A percentile compares a stretch with the other conserved stretches of the same genome.
These are phyloP conservation scores for Neonectria coccinea DNA, from an alignment of 2,329 filamentous ascomycete species.

Conservation along the genomic window DNA sequence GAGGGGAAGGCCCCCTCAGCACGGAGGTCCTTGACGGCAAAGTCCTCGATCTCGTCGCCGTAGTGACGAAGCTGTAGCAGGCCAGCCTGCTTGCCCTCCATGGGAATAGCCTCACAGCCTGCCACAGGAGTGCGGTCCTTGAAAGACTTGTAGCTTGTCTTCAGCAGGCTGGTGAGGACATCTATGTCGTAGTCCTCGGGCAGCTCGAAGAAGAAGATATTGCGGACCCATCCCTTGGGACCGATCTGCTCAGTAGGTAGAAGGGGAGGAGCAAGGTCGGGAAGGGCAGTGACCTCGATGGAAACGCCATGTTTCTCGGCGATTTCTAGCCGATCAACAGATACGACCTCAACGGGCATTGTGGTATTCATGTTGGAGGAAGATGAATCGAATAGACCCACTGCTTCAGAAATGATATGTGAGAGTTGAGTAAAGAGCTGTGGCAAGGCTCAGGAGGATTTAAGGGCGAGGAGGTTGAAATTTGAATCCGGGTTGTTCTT, in stretches of 20 bases:
- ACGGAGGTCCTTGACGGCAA: slow-evolving; percentile 25
- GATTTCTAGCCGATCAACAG: slow-evolving; percentile 2
- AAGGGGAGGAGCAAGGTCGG: slow-evolving; percentile 23
- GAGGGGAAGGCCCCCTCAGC: slow-evolving; percentile 19
- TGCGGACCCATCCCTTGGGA: slow-evolving; percentile 31
- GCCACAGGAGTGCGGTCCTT: slow-evolving; percentile 28
- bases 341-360: slow-evolving; percentile 13
- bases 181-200: slow-evolving; percentile 26
- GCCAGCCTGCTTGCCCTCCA: slow-evolving; percentile 28
- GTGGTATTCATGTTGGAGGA: slow-evolving; percentile 15
- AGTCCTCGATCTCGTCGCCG: slow-evolving; percentile 30
- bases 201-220: slow-evolving; percentile 31
- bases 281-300: slow-evolving; percentile 8
- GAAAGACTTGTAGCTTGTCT: slow-evolving; percentile 22
- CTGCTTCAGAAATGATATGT: slow-evolving; percentile 5
- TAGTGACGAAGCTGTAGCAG: slow-evolving; percentile 28
- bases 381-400: neutral
- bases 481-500: neutral
- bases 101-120: slow-evolving; percentile 25
- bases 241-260: slow-evolving; percentile 30
- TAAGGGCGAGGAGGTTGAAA: slow-evolving; percentile 10
- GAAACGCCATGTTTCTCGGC: slow-evolving; percentile 8
- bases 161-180: slow-evolving; percentile 10
- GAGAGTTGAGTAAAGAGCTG: neutral
- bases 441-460: neutral